Base-by-base conservation (phyloP, 441 rosid species). In the Viola pubescens region DNA sequence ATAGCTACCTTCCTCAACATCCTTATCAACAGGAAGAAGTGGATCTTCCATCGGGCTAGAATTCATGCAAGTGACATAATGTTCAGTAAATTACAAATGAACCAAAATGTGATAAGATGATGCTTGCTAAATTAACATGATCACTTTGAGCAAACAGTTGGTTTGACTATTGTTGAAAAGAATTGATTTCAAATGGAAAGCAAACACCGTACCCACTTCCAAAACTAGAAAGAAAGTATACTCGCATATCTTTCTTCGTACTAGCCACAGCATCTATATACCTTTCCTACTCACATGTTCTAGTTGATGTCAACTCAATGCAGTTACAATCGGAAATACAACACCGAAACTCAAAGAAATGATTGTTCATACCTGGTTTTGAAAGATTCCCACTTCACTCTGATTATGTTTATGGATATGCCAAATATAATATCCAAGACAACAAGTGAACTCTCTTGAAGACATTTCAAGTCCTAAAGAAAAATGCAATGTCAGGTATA, bases 21-120 rank as follows among this genome's bases (percentile, higher is more conserved):
- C 84, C 42, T 51, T 63, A 47, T 74, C 68, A 7, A 19, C 59
- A 48, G 67, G 58, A 59, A 84, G 81, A 70, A 89, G 83, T 48
- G 85, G 71, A 60, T 89, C 91, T 77, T 80, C 91, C 74, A 78
- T 47, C 62, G 88, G 74, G 62, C 96, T 88, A 75, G 59, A 50
- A 52, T 45, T 13, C 11, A 16, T 39, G 14, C 12, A 52, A 3
- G 4, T 54, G 9, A 12, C 2, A 13, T 16, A 5, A 42, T 37
- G 3, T 12, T 9, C 10, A 53, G 39, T 26, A 34, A 14, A 56
- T 3, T 37, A 48, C 49, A 56, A 9, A 43, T 34, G 16, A 50
- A 51, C 37, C 49, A 49, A 14, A 4, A 56, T 7, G 61, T 45
- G 45, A 34, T 11, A 1, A 48, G 34, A 56, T 19, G 37, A 52